These are phyloP conservation scores for Omphalotus guepiniiformis DNA, from an alignment of 768 basidiomycete genomes.

Conservation along the genomic window DNA sequence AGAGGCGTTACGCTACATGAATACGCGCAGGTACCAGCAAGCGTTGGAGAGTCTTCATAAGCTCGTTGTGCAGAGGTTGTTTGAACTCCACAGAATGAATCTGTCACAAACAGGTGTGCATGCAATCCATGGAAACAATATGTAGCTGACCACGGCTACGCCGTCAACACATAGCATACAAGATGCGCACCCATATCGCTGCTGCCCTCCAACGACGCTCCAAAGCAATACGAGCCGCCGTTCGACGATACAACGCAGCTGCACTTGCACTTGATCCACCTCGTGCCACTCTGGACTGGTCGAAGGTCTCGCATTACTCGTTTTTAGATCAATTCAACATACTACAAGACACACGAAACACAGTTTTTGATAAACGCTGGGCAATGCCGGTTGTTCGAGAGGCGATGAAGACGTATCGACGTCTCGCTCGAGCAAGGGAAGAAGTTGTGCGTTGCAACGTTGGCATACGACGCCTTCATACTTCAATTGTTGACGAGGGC, in stretches of 20 bases:
- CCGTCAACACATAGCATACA: slow-evolving; percentile 31
- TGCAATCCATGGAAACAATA: not conserved
- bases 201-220: slow-evolving; percentile 27
- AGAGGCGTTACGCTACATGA: slow-evolving; percentile 12
- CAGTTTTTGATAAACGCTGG: slow-evolving; percentile 26
- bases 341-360: slow-evolving; percentile 24
- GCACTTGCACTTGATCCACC: slow-evolving; percentile 18
- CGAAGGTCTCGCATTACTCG: slow-evolving; percentile 14
- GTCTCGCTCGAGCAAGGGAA: slow-evolving; percentile 24
- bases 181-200: slow-evolving; percentile 27
- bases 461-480: slow-evolving; percentile 24
- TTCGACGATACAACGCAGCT: slow-evolving; percentile 26
- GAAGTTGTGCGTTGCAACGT: slow-evolving; percentile 28
- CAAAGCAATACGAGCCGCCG: slow-evolving; percentile 26
- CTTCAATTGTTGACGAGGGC: slow-evolving; percentile 22
- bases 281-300: slow-evolving; percentile 17
- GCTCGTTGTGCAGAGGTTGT: slow-evolving; percentile 30
- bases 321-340: slow-evolving; percentile 29
- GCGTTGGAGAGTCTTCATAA: slow-evolving; percentile 28
- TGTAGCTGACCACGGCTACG: not conserved
- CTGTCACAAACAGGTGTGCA: slow-evolving; percentile 28
- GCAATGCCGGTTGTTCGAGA: slow-evolving; percentile 18
- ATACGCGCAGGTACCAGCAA: slow-evolving; percentile 18
- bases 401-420: slow-evolving; percentile 23
- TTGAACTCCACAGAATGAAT: slow-evolving; percentile 36